These are phyloP conservation scores for Botrytis hyacinthi DNA, from an alignment of 2,329 filamentous ascomycete species.

Conservation along the genomic window DNA sequence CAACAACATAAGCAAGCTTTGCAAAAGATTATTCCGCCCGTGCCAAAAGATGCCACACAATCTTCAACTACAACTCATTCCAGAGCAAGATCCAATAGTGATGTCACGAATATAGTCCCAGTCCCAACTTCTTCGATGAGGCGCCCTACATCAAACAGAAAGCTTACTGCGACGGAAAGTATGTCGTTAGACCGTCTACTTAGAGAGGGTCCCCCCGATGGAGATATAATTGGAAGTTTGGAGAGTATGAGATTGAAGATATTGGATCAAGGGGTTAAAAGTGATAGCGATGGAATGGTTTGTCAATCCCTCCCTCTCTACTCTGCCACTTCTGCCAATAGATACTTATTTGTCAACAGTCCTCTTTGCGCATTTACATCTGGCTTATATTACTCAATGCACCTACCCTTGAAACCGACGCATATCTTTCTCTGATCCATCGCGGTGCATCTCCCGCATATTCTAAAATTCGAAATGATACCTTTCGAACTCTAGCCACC, in stretches of 20 bases:
- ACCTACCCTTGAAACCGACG: slow-evolving; percentile 77
- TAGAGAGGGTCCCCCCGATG: slow-evolving; percentile 74
- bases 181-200: slow-evolving; percentile 72
- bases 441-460: slow-evolving; percentile 93
- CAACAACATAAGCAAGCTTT: slow-evolving; percentile 56
- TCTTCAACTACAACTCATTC: slow-evolving; percentile 40
- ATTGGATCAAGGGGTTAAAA: slow-evolving; percentile 71
- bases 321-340: slow-evolving; percentile 14
- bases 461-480: slow-evolving; percentile 97
- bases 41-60: slow-evolving; percentile 19
- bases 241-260: slow-evolving; percentile 72
- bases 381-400: slow-evolving; percentile 94
- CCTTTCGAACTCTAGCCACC: slow-evolving; percentile 92
- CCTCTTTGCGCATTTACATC: slow-evolving; percentile 87
- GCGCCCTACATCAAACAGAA: slow-evolving; percentile 48
- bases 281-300: slow-evolving; percentile 80
- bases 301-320: slow-evolving; percentile 32
- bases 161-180: slow-evolving; percentile 51
- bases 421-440: slow-evolving; percentile 86
- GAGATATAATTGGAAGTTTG: slow-evolving; percentile 64
- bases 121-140: slow-evolving; percentile 43
- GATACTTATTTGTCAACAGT: slow-evolving; percentile 52
- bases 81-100: slow-evolving; percentile 69
- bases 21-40: slow-evolving; percentile 31
- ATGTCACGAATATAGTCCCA: slow-evolving; percentile 52